phyloP scores from a whole-genome alignment of 2,329 filamentous ascomycete genomes.

The Phialocephala sp. region DNA sequence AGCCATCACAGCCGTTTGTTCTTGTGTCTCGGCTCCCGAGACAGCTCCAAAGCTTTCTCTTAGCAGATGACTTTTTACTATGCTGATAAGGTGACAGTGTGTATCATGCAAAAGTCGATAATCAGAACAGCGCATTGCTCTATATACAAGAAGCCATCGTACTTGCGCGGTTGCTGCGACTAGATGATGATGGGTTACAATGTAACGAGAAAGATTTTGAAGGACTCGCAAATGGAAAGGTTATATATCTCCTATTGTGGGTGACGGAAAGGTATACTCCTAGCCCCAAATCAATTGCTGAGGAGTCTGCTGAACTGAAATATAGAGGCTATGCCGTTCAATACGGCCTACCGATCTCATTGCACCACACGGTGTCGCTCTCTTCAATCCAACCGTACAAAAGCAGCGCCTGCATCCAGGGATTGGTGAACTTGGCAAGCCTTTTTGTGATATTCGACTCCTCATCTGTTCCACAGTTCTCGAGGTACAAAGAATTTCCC shows the following conservation, averaged over 20 bases:
- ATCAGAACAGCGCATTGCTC: slow-evolving; percentile 1
- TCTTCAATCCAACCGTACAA: not conserved
- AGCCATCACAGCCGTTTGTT: no score
- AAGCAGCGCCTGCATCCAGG: not conserved
- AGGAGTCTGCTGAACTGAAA: not conserved
- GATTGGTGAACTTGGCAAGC: not conserved
- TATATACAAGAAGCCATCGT: slow-evolving; percentile 4
- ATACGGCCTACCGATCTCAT: slow-evolving; percentile 1
- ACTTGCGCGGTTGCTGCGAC: not conserved
- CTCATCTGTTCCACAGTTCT: slow-evolving; percentile 3
- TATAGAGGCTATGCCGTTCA: slow-evolving; percentile 4
- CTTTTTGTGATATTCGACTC: slow-evolving; percentile 1
- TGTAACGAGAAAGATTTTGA: not conserved
- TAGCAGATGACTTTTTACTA: no score
- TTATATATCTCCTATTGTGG: slow-evolving; percentile 6
- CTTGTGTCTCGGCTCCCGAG: no score
- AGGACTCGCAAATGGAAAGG: not conserved
- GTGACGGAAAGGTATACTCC: not conserved
- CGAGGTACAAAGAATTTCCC: slow-evolving; percentile 4
- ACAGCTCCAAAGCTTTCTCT: no score
- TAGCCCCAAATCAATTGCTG: not conserved
- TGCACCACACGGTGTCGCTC: not conserved
- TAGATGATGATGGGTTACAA: not conserved
- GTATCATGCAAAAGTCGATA: not conserved
- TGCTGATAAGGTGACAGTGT: not conserved